Conservation (phyloP, 2,329 filamentous ascomycete species). For the Cercospora sesami region DNA sequence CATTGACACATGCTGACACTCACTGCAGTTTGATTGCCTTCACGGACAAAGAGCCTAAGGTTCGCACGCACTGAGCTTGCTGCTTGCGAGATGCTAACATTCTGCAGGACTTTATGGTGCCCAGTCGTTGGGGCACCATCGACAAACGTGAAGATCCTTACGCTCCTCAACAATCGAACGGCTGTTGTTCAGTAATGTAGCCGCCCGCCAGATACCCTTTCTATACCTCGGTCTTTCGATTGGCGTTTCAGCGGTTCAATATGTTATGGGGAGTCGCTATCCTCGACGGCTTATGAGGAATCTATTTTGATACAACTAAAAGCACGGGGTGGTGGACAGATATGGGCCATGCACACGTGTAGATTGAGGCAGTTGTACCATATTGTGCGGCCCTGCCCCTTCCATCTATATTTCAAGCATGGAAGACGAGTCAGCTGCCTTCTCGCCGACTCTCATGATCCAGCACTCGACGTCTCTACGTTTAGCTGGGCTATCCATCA, state of each 20-base stretch:
- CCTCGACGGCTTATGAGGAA: slow-evolving; percentile 9
- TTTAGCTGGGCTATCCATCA: neutral
- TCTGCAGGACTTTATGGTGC: slow-evolving; percentile 85
- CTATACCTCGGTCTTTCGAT: slow-evolving; percentile 22
- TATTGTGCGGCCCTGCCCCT: slow-evolving; percentile 8
- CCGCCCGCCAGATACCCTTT: slow-evolving; percentile 17
- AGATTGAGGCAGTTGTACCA: slow-evolving; percentile 20
- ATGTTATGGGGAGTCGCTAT: slow-evolving; percentile 12
- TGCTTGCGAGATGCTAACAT: slow-evolving; percentile 7
- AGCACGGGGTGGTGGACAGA: slow-evolving; percentile 6
- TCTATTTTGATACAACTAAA: slow-evolving; percentile 17
- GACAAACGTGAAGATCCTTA: slow-evolving; percentile 98
- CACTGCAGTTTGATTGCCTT: slow-evolving; percentile 83
- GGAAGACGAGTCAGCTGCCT: neutral
- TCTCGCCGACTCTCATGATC: no score
- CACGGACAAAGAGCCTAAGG: slow-evolving; percentile 85
- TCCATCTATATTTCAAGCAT: neutral
- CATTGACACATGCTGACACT: slow-evolving; percentile 7
- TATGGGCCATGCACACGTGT: slow-evolving; percentile 14
- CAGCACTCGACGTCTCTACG: neutral
- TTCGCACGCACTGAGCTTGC: slow-evolving; percentile 2
- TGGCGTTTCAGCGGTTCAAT: slow-evolving; percentile 28
- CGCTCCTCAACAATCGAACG: slow-evolving; percentile 85
- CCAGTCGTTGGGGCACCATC: slow-evolving; percentile 91
- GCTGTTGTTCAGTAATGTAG: slow-evolving; percentile 96